Evolutionary conservation across 257 asterid genomes (phyloP), one percentile per base, ranked within the genome.

Genomic region (Primulina huaijiensis): DNA sequence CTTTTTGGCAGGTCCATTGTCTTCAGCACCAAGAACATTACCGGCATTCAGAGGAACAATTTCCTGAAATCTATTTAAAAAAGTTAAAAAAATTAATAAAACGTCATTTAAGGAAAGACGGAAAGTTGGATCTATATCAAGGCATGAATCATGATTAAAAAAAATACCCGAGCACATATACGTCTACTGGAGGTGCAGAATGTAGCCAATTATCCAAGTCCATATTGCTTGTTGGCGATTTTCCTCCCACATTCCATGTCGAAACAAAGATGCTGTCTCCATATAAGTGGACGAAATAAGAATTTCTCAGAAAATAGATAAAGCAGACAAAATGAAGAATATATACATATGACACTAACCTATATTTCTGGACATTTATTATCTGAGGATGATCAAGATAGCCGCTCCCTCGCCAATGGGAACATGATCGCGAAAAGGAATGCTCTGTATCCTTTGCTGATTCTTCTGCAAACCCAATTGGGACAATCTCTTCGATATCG

Each of bases 191-290:
- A 65, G 98, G 99, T 25, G 98, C 86, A 35, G 98, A 88, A 77
- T 91, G 99, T n/a, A 94, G 82, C 99, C 98, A 94, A 67, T 91
- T 93, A 73, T 94, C 99, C 17, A 94, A 79, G 76, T 83, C 87
- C 95, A 94, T 74, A 75, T 81, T 88, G 82, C 71, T 86, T 6
- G 86, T 70, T 7, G 99, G 99, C 50, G 99, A 64, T 80, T 87
- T 94, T 70, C 99, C 99, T 64, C 92, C 99, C 79, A 91, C 97
- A 33, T 94, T 94, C 99, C 99, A 94, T 34, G 99, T 88, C 8
- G 99, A 88, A 29, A 87, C 97, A 55, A 91, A 94, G 65, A 86
- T 76, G 56, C 99, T 94, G 91, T 23, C 65, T 66, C 76, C 62
- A 62, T 72, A 64, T 30, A 27, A 35, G 1, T 2, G 43, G 1